These are phyloP conservation scores for Dryas octopetala DNA, from an alignment of 306 rosid species.

Conservation along the genomic window DNA sequence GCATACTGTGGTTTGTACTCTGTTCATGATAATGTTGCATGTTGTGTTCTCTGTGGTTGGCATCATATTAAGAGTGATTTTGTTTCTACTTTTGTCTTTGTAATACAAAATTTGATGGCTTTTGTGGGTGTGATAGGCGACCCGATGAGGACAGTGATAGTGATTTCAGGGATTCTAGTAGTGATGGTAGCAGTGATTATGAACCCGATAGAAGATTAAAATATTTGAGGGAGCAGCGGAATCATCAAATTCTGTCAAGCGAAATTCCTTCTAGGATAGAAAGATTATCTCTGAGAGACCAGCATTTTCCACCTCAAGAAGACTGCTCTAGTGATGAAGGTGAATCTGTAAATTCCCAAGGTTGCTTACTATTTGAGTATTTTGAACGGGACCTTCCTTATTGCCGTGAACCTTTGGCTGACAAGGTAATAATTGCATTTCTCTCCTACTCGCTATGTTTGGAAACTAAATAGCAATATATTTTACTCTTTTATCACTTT, in stretches of 20 bases:
- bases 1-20: background rate
- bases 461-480: background rate
- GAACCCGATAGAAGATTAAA: constrained; percentile 57
- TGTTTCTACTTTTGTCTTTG: background rate
- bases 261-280: constrained; percentile 51
- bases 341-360: constrained; percentile 59
- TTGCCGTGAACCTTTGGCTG: constrained; percentile 87
- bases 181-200: constrained; percentile 83
- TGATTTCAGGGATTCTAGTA: constrained; percentile 83
- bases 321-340: constrained; percentile 88
- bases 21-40: background rate
- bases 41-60: background rate
- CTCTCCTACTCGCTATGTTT: background rate
- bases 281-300: constrained; percentile 58
- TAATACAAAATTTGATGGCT: constrained; percentile 14
- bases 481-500: background rate
- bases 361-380: constrained; percentile 70
- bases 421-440: constrained; percentile 54
- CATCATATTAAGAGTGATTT: too few relatives aligned
- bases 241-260: constrained; percentile 37
- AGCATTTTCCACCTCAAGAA: constrained; percentile 48
- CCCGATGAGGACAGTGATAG: constrained; percentile 82
- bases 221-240: constrained; percentile 43
- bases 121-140: constrained; percentile 45
- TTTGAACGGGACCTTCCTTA: constrained; percentile 74